Evolutionary conservation across 2,329 filamentous ascomycete genomes (phyloP), one percentile per base, ranked within the genome.

Genomic region (Emmonsiellopsis sp.): DNA sequence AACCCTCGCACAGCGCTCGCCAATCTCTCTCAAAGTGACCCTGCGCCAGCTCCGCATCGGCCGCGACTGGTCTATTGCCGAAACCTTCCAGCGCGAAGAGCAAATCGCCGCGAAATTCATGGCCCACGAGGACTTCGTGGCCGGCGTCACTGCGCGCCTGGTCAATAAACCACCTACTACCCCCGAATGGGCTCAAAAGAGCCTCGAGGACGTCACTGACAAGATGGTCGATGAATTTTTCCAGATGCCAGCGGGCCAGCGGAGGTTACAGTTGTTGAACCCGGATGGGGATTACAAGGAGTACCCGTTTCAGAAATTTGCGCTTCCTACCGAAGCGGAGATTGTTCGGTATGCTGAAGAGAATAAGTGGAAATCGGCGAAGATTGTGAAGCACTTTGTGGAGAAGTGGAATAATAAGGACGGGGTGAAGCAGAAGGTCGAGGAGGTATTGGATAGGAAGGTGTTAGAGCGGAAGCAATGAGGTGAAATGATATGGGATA

Each of bases 51-150:
- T 97, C 82, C 85, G 84, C 60, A 71, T 87, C 48, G 89, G 88
- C 56, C 73, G 74, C 60, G 66, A 76, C 36, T 97, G 93, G 93
- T 78, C 79, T 58, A 95, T 98, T 62, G 75, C 80, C 13, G 81
- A 95, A 71, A 84, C 92, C 0, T 98, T 97, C 77, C 77, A 84
- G 65, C 83, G 83, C 58, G 93, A 98, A 74, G 81, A 93, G 71
- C 79, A 86, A 65, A 89, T 98, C 55, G 90, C 92, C 2, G 75
- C 79, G 55, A 81, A 83, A 58, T 97, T 98, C 75, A 97, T 98
- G 92, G 78, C 79, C 53, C 86, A 93, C 68, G 86, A 82, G 4
- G 93, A 98, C 71, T 98, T 98, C 65, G 84, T 84, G 43, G 88
- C 95, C 72, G 93, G 93, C 52, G 92, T 98, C n/a, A 82, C 82